phyloP scores from a whole-genome alignment of 2,329 filamentous ascomycete genomes.

The Volutella citrinella region DNA sequence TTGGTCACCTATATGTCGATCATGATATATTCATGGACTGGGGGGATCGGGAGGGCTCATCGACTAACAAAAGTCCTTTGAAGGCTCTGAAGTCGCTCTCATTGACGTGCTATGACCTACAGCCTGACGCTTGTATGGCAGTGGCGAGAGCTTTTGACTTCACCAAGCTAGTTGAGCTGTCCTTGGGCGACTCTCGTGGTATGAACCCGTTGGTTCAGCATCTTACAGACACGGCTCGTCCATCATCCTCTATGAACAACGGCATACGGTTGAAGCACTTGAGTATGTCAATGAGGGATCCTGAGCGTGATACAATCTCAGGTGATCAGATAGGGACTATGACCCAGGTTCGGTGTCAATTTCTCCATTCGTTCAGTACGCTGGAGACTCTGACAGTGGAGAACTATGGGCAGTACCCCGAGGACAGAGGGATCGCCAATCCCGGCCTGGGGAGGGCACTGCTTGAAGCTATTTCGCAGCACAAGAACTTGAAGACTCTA shows the following conservation, averaged over 20 bases:
- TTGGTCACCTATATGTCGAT: no score
- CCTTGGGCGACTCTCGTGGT: background rate
- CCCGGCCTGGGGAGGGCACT: slow-evolving; percentile 7
- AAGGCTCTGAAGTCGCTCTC: slow-evolving; percentile 9
- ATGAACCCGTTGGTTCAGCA: background rate
- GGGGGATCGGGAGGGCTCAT: background rate
- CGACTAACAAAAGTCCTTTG: background rate
- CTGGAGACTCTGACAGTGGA: slow-evolving; percentile 8
- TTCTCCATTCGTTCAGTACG: slow-evolving; percentile 16
- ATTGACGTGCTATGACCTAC: no score
- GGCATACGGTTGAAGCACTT: slow-evolving; percentile 7
- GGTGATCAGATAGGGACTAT: background rate
- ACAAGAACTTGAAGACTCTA: slow-evolving; percentile 11
- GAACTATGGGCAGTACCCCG: slow-evolving; percentile 3
- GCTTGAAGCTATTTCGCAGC: slow-evolving; percentile 15
- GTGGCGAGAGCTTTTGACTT: slow-evolving; percentile 13
- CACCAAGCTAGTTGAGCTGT: slow-evolving; percentile 6
- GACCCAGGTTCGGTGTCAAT: background rate
- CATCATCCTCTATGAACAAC: background rate
- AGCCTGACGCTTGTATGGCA: no score
- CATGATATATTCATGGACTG: no score
- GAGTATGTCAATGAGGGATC: background rate
- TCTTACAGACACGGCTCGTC: slow-evolving; percentile 1
- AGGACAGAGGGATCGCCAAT: background rate
- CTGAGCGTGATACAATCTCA: background rate